A percentile compares a stretch with the other conserved stretches of the same genome.
Conservation (phyloP, 495 filamentous ascomycete genomes). For the Niebla homalea region DNA sequence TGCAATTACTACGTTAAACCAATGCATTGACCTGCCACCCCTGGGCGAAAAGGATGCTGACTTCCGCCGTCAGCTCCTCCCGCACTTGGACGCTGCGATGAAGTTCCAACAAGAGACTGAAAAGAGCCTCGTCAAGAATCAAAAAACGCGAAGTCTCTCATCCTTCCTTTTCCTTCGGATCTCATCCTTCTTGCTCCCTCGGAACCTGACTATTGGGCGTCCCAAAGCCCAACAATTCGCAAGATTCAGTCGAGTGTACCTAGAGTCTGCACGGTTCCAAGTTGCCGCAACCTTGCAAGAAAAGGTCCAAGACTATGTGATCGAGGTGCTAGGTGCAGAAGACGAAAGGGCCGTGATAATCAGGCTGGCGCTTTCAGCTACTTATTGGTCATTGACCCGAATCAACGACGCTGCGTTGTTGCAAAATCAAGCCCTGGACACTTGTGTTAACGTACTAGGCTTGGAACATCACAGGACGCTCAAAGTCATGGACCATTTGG, state of each 20-base stretch:
- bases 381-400: constrained; percentile 11
- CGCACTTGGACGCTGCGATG: constrained; percentile 19
- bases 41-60: constrained; percentile 7
- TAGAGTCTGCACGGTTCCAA: constrained; percentile 18
- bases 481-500: constrained; percentile 16
- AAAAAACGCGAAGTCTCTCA: constrained; percentile 3
- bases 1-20: constrained; percentile 18
- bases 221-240: constrained; percentile 14
- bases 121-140: constrained; percentile 6
- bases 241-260: constrained; percentile 27
- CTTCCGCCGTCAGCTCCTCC: constrained; percentile 8
- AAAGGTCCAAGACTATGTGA: constrained; percentile 13
- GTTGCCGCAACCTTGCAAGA: constrained; percentile 19
- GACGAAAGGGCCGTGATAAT: constrained; percentile 12
- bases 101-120: constrained; percentile 9
- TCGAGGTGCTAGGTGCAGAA: constrained; percentile 11
- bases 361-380: constrained; percentile 14
- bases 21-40: constrained; percentile 22
- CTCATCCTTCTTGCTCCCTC: constrained; percentile 3
- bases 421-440: constrained; percentile 14
- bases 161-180: constrained; percentile 5
- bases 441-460: constrained; percentile 16
- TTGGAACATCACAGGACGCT: constrained; percentile 17
- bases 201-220: constrained; percentile 1
- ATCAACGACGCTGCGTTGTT: constrained; percentile 15